Percentiles rank a stretch among this genome's conserved stretches.
Conservation (phyloP, 2,329 filamentous ascomycete genomes). For the Periconia digitata region DNA sequence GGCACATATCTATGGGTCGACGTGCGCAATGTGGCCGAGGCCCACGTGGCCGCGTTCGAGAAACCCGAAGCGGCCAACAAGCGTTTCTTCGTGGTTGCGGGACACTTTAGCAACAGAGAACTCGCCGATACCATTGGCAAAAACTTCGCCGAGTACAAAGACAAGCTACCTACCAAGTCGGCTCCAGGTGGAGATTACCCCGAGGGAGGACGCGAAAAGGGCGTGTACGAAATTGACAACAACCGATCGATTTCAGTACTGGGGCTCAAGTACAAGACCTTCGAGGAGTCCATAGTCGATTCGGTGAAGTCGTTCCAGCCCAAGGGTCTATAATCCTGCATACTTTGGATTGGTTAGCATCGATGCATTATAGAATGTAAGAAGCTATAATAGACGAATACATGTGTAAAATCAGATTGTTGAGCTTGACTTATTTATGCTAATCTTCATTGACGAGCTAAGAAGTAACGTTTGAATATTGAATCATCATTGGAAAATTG, state of each 20-base stretch:
- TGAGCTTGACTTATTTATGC: slow-evolving; percentile 54
- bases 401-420: slow-evolving; percentile 50
- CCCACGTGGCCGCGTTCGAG: slow-evolving; percentile 63
- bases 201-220: slow-evolving; percentile 47
- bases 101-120: slow-evolving; percentile 62
- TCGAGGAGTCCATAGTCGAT: slow-evolving; percentile 64
- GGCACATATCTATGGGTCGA: slow-evolving; percentile 55
- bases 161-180: slow-evolving; percentile 48
- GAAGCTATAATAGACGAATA: neutral
- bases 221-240: slow-evolving; percentile 55
- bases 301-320: slow-evolving; percentile 64
- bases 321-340: slow-evolving; percentile 46
- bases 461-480: slow-evolving; percentile 34
- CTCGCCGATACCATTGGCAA: slow-evolving; percentile 59
- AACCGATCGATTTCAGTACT: slow-evolving; percentile 57
- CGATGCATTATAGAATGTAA: neutral
- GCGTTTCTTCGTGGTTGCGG: slow-evolving; percentile 63
- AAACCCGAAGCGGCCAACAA: slow-evolving; percentile 60
- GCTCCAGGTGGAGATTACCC: slow-evolving; percentile 50
- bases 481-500: slow-evolving; percentile 34
- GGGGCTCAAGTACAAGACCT: slow-evolving; percentile 59
- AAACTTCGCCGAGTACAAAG: slow-evolving; percentile 57
- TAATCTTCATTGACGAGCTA: slow-evolving; percentile 40
- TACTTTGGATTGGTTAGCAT: neutral
- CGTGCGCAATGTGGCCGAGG: slow-evolving; percentile 60